phyloP scores from a whole-genome alignment of 2,329 filamentous ascomycete genomes.

The Didymellaceae sp. region DNA sequence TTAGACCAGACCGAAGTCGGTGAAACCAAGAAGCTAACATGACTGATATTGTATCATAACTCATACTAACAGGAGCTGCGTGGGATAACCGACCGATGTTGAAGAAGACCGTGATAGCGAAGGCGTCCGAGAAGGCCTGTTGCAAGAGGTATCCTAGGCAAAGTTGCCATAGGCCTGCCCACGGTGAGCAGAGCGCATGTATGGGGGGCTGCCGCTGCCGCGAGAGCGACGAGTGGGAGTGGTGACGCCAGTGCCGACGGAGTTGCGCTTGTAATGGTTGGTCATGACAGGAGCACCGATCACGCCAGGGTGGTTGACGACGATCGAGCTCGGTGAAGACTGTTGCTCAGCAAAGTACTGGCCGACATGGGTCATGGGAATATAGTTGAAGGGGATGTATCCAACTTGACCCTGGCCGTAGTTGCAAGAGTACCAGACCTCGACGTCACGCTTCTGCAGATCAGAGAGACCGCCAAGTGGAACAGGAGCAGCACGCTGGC shows the following conservation, averaged over 20 bases:
- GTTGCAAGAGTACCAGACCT: conserved; percentile 31
- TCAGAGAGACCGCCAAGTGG: conserved; percentile 22
- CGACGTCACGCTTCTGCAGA: conserved; percentile 30
- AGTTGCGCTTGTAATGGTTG: conserved; percentile 12
- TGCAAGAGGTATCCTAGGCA: conserved; percentile 17
- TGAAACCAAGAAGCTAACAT: conserved; percentile 15
- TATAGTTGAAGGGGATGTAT: conserved; percentile 35
- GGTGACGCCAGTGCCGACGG: conserved; percentile 6
- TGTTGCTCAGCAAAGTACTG: conserved; percentile 28
- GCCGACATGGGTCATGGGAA: conserved; percentile 31
- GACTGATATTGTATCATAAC: conserved; percentile 15
- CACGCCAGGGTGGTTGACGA: conserved; percentile 27
- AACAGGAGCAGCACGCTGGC: conserved; percentile 22
- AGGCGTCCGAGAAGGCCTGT: conserved; percentile 2
- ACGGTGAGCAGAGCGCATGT: conserved; percentile 13
- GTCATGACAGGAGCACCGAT: conserved; percentile 28
- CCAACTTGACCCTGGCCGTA: conserved; percentile 30
- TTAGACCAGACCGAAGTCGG: conserved; percentile 18
- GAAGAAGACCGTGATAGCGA: conserved; percentile 21
- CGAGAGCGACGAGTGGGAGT: conserved; percentile 22
- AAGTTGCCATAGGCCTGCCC: conserved; percentile 19
- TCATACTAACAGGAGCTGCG: conserved; percentile 12
- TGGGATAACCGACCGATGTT: conserved; percentile 20
- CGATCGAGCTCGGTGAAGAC: conserved; percentile 9
- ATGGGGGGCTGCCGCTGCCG: conserved; percentile 10